Base-by-base conservation (phyloP, 2,329 filamentous ascomycete genomes). In the Ophiostoma perfectum region DNA sequence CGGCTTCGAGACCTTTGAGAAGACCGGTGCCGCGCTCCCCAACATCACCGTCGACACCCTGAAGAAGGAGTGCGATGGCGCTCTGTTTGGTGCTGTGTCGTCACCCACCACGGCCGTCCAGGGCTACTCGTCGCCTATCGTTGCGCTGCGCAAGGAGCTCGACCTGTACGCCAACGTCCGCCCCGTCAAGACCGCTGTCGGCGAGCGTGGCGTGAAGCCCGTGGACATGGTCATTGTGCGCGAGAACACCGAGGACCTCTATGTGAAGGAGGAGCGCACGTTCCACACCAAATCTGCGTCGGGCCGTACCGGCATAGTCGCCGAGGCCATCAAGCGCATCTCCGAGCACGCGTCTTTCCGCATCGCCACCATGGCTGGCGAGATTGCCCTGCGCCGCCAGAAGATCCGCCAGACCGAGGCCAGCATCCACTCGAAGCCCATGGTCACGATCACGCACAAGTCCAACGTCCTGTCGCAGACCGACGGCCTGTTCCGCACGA, bases 151-250 rank as follows among this genome's bases (percentile, higher is more conserved):
- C 82, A 99, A 98, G 84, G 88, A 88, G 76, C 88, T 99, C 74
- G 89, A 95, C 78, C 88, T 99, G 69, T 99, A 97, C 81, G 95
- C 95, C 81, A 99, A 99, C 78, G 93, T 99, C 66, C 91, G 95
- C 49, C 94, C 94, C 67, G 95, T 98, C 78, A 97, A 97, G 83
- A 90, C 90, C 63, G 87, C 92, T 72, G 76, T 82, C 71, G 90
- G 87, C 45, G 85, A 86, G 67, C 74, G 80, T 72, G 89, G 87
- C 41, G 84, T 86, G 67, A 75, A 83, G 75, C 90, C 90, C 72
- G 93, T 97, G 76, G 95, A 99, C 81, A 90, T 99, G 78, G 95
- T 99, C 76, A 99, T 98, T 75, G 95, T 98, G 68, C 91, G 95
- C 73, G 95, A 99, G 81, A 99, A 99, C 83, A 99, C 95, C 44